Evolutionary conservation across 495 filamentous ascomycete genomes (phyloP).

Genomic region (Haplographium delicatum): DNA sequence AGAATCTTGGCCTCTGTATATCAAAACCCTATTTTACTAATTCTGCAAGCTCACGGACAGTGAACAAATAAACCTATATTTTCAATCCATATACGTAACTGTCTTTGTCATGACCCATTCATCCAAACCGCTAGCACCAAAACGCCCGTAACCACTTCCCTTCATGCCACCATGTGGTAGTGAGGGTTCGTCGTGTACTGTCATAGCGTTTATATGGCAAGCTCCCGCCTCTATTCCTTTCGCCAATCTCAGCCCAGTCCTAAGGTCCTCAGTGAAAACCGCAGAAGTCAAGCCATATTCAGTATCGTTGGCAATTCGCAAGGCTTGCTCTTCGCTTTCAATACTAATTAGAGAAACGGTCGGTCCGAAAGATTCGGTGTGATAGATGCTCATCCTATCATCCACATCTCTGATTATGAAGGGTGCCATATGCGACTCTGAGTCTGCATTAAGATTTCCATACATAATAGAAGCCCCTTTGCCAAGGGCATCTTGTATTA

Average conservation of each 20-base stretch:
- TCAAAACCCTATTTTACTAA: too few relatives aligned
- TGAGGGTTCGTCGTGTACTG: slow-evolving; percentile 71
- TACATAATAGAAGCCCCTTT: slow-evolving; percentile 61
- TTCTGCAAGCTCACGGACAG: too few relatives aligned
- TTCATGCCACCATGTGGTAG: slow-evolving; percentile 82
- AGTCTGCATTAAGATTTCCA: background rate
- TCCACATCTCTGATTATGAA: slow-evolving; percentile 62
- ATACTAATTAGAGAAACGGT: slow-evolving; percentile 55
- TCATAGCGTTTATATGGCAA: slow-evolving; percentile 82
- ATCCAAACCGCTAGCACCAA: slow-evolving; percentile 42
- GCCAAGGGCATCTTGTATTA: slow-evolving; percentile 57
- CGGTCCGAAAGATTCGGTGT: slow-evolving; percentile 78
- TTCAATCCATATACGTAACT: slow-evolving; percentile 52
- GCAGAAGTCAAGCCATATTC: slow-evolving; percentile 75
- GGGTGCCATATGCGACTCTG: slow-evolving; percentile 46
- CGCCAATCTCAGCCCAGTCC: slow-evolving; percentile 65
- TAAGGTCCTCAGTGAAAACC: slow-evolving; percentile 77
- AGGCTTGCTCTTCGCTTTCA: slow-evolving; percentile 58
- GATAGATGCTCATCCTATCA: slow-evolving; percentile 73
- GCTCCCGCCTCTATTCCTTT: slow-evolving; percentile 67
- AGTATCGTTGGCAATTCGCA: slow-evolving; percentile 73
- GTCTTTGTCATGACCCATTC: slow-evolving; percentile 84
- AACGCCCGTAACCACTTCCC: slow-evolving; percentile 72
- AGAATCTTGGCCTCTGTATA: too few relatives aligned
- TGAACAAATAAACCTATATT: too few relatives aligned